phyloP scores from a whole-genome alignment of 2,329 filamentous ascomycete species.

The Talaromyces marneffei region DNA sequence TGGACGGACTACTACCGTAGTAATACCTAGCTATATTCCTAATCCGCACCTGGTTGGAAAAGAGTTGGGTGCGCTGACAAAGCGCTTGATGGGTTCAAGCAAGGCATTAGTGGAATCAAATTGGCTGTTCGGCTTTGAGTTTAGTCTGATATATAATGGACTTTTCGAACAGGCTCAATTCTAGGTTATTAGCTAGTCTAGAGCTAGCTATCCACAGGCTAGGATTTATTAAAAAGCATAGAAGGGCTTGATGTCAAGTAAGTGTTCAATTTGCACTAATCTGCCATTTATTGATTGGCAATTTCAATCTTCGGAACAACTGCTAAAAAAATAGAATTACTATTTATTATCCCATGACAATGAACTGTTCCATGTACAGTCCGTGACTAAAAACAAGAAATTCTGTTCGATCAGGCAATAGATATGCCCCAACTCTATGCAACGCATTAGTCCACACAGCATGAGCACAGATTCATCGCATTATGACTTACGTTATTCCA shows the following conservation, averaged over 20 bases:
- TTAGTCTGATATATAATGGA: not conserved
- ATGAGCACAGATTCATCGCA: not conserved
- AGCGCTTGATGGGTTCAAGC: constrained; percentile 20
- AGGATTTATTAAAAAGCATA: not conserved
- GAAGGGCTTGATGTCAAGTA: too few species aligned
- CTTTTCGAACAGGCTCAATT: not conserved
- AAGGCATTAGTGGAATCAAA: constrained; percentile 21
- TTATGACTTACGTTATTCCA: not conserved
- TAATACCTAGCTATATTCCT: constrained; percentile 21
- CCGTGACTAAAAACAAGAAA: too few species aligned
- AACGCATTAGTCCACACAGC: not conserved
- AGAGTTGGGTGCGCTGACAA: constrained; percentile 17
- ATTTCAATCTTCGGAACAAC: not conserved
- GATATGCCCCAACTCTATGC: not conserved
- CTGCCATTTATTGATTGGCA: not conserved
- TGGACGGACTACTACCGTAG: too few species aligned
- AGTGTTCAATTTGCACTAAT: not conserved
- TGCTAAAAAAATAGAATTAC: not conserved
- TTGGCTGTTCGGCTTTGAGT: constrained; percentile 18
- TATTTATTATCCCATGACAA: not conserved
- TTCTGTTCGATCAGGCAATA: not conserved
- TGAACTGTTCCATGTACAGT: not conserved
- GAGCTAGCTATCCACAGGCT: not conserved
- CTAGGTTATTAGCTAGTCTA: not conserved
- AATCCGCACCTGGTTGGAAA: constrained; percentile 20